A percentile compares a stretch with the other conserved stretches of the same genome.
Evolutionary conservation across 1,284 basidiomycete genomes (phyloP).

Genomic region (Leccinum cinnamomeum): DNA sequence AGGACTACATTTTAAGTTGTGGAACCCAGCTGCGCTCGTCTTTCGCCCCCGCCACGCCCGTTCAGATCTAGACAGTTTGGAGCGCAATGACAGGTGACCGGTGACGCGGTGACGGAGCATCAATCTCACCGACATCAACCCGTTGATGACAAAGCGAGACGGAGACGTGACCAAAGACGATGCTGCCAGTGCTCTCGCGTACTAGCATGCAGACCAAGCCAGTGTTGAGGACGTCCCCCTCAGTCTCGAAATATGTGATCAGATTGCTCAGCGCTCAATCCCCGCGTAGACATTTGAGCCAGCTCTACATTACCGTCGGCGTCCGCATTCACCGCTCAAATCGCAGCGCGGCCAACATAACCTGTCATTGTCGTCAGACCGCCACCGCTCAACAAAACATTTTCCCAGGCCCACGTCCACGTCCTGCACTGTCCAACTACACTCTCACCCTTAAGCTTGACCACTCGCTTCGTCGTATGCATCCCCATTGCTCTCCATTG

Average conservation of each 20-base stretch:
- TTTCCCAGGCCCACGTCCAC: slow-evolving; percentile 29
- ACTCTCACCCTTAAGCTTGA: slow-evolving; percentile 32
- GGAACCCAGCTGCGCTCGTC: slow-evolving; percentile 44
- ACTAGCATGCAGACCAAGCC: no score
- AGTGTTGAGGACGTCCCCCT: no score
- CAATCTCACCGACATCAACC: slow-evolving; percentile 37
- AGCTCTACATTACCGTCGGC: not conserved
- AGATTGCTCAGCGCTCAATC: no score
- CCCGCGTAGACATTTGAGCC: no score
- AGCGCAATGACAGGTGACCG: slow-evolving; percentile 17
- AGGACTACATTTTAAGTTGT: slow-evolving; percentile 25
- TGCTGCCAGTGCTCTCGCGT: no score
- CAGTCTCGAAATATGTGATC: no score
- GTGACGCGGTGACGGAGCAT: slow-evolving; percentile 40
- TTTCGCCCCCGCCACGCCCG: slow-evolving; percentile 52
- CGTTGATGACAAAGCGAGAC: no score
- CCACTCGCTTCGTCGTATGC: slow-evolving; percentile 56
- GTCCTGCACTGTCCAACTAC: slow-evolving; percentile 41
- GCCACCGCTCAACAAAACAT: slow-evolving; percentile 44
- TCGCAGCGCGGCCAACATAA: slow-evolving; percentile 25
- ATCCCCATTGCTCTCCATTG: slow-evolving; percentile 65
- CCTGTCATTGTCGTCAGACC: slow-evolving; percentile 14
- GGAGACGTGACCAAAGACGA: no score
- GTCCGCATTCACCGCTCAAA: slow-evolving; percentile 14
- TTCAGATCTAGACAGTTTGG: slow-evolving; percentile 29